Conservation (phyloP, 1,139 yeast genomes). For the Suhomyces ambrosiae region DNA sequence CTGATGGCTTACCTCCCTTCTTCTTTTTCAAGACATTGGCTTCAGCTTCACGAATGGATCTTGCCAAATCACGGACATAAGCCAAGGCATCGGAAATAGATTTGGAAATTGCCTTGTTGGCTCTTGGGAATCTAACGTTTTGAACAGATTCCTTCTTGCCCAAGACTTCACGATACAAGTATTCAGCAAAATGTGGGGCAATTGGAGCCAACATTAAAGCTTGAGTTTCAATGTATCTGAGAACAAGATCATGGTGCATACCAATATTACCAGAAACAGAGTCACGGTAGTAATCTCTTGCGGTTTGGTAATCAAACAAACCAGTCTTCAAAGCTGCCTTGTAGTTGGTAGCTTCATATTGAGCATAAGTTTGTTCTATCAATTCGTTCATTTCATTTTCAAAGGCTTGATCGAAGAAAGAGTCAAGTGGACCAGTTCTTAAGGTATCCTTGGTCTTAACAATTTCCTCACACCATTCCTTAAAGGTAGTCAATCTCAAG, state of each 20-base stretch:
- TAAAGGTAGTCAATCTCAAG: conserved; percentile 85
- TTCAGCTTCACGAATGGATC: conserved; percentile 91
- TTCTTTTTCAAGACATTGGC: conserved; percentile 85
- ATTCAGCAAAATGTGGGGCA: conserved; percentile 96
- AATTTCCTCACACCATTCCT: conserved; percentile 92
- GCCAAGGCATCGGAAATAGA: conserved; percentile 66
- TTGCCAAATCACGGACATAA: conserved; percentile 75
- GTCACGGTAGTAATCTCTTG: conserved; percentile 96
- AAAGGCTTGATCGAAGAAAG: conserved; percentile 84
- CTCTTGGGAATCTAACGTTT: conserved; percentile 75
- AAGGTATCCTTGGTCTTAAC: conserved; percentile 53
- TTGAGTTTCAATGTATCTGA: conserved; percentile 83
- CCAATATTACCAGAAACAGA: conserved; percentile 56
- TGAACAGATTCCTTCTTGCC: conserved; percentile 64
- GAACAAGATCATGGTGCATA: conserved; percentile 83
- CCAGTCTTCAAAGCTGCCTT: conserved; percentile 90
- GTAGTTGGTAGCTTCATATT: conserved; percentile 73
- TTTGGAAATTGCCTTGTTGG: conserved; percentile 63
- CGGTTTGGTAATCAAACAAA: conserved; percentile 88
- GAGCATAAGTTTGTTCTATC: conserved; percentile 69
- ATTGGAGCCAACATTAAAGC: conserved; percentile 84
- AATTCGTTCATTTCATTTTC: conserved; percentile 91
- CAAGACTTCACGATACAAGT: conserved; percentile 80
- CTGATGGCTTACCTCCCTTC: conserved; percentile 78
- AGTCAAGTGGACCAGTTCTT: conserved; percentile 67